Evolutionary conservation across 129 eudicot genomes (phyloP).

Genomic region (Tagetes erecta): DNA sequence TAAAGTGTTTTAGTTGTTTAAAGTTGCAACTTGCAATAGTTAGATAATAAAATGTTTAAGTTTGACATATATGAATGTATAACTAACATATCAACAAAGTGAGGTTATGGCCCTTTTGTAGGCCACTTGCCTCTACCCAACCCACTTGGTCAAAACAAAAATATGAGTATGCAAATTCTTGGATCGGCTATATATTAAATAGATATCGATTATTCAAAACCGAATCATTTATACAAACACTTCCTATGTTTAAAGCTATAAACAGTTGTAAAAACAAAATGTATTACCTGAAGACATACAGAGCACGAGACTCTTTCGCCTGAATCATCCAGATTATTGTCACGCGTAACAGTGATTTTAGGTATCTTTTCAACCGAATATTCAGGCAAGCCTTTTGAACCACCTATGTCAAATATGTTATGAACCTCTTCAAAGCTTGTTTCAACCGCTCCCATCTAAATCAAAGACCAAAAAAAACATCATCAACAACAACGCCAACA

Average conservation of each 20-base stretch:
- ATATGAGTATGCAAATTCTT: neutral
- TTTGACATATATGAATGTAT: too few species aligned
- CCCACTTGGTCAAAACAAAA: neutral
- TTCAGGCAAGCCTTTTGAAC: constrained; percentile 78
- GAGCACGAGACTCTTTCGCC: constrained; percentile 90
- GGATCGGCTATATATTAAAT: neutral
- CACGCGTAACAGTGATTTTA: constrained; percentile 61
- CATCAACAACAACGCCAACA: constrained; percentile 4
- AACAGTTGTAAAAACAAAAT: neutral
- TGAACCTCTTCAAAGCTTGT: constrained; percentile 75
- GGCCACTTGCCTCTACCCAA: neutral
- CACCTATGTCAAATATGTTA: constrained; percentile 78
- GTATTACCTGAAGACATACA: constrained; percentile 88
- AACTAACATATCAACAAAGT: too few species aligned
- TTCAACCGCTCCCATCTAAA: constrained; percentile 98
- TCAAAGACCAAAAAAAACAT: neutral
- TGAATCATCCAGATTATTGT: constrained; percentile 70
- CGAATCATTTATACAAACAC: neutral
- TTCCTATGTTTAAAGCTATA: neutral
- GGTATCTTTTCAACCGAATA: constrained; percentile 87
- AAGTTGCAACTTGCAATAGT: too few species aligned
- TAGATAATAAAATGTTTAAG: too few species aligned
- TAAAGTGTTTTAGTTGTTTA: too few species aligned
- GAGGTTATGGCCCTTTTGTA: neutral
- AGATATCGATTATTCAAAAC: too few species aligned